Conservation (phyloP, 192 early-diverging fungal genomes). For the Obelidium mucronatum region DNA sequence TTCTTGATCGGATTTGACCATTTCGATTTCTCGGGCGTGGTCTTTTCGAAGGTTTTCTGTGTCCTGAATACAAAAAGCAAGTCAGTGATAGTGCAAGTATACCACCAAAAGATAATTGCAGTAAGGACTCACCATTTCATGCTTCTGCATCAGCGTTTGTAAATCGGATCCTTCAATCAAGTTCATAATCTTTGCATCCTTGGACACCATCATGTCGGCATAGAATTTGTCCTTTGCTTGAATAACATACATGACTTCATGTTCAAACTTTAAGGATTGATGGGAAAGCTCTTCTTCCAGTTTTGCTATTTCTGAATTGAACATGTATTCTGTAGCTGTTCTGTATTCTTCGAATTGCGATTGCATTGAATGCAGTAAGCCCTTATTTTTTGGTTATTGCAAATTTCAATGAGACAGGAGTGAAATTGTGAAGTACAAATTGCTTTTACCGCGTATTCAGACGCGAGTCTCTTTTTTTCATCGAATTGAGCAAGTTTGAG, state of each 20-base stretch:
- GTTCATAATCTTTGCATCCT: conserved; percentile 73
- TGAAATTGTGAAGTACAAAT: not conserved
- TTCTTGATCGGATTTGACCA: conserved; percentile 68
- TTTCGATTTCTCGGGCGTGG: conserved; percentile 64
- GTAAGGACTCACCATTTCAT: conserved; percentile 55
- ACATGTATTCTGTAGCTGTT: conserved; percentile 61
- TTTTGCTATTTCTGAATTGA: conserved; percentile 61
- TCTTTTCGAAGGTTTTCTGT: conserved; percentile 67
- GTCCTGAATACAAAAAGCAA: conserved; percentile 60
- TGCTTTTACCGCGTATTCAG: conserved; percentile 53
- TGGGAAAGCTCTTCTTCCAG: conserved; percentile 65
- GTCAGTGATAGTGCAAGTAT: not conserved
- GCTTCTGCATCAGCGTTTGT: conserved; percentile 68
- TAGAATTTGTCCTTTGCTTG: conserved; percentile 75
- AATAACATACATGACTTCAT: conserved; percentile 70
- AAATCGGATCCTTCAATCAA: conserved; percentile 67
- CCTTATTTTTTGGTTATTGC: conserved; percentile 27
- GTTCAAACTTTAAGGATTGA: conserved; percentile 62
- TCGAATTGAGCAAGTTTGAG: conserved; percentile 58
- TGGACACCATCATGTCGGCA: conserved; percentile 70
- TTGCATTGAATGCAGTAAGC: conserved; percentile 62
- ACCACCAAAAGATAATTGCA: conserved; percentile 15
- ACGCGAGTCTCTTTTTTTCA: conserved; percentile 62
- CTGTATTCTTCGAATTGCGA: conserved; percentile 69
- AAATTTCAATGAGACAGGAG: not conserved